Evolutionary conservation across 495 filamentous ascomycete species (phyloP).

Genomic region (Aspergillus olivimuriae): DNA sequence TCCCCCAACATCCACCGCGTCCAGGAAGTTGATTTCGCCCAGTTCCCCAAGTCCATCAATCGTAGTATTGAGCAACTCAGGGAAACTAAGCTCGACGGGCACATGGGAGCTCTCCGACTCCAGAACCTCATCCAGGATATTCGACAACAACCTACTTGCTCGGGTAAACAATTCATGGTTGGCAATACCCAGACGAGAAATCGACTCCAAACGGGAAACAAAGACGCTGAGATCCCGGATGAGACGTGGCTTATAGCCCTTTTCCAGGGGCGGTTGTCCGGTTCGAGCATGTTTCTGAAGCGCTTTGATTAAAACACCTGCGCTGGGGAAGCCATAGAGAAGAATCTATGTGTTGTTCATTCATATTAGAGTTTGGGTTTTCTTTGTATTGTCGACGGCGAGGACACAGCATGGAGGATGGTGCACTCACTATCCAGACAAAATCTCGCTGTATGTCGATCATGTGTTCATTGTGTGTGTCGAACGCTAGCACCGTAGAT

Average conservation of each 20-base stretch:
- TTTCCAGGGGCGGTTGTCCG: conserved; percentile 32
- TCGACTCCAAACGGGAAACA: conserved; percentile 25
- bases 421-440: conserved; percentile 16
- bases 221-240: conserved; percentile 59
- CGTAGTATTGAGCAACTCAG: conserved; percentile 1
- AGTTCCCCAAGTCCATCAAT: conserved; percentile 15
- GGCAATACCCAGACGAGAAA: conserved; percentile 15
- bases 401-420: not conserved
- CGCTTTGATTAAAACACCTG: conserved; percentile 36
- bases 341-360: conserved; percentile 28
- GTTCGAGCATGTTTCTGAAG: conserved; percentile 37
- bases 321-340: conserved; percentile 40
- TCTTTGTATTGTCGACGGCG: not conserved
- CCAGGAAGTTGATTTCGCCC: conserved; percentile 19
- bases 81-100: not conserved
- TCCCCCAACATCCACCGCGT: conserved; percentile 21
- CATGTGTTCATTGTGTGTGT: conserved; percentile 33
- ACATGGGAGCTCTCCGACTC: conserved; percentile 17
- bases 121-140: conserved; percentile 27
- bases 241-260: conserved; percentile 44
- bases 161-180: conserved; percentile 24
- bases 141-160: conserved; percentile 21
- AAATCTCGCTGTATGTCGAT: conserved; percentile 24
- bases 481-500: conserved; percentile 31
- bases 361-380: no score